Base-by-base conservation (phyloP, 2,329 filamentous ascomycete species). In the Aspergillus neoniger region DNA sequence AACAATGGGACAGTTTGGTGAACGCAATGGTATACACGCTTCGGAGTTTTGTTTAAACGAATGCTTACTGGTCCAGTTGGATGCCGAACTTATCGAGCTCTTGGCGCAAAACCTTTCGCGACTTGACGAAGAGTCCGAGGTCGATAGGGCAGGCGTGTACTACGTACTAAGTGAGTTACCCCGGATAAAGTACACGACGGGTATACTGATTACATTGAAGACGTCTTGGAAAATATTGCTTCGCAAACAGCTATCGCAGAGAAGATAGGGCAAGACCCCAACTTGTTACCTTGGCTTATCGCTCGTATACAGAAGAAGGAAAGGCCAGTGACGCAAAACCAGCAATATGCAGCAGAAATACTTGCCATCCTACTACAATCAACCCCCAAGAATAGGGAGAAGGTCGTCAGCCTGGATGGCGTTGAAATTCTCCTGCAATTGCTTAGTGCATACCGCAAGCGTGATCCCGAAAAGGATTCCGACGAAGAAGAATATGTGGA, bases 401-500 rank as follows among this genome's bases (percentile, higher is more conserved):
- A 83, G 50, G 80, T 96, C 5, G 85, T 86, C 39, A 76, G 80
- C 28, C 77, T 89, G 0, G 88, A 96, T 63, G 89, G 90, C 0
- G 83, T 95, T 7, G 94, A 99, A 69, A 76, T 84, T 3, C 81
- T 96, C 67, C 86, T 99, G 14, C 92, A 96, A 76, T 83, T 96
- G 0, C 85, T 96, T 0, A 91, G 93, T 1, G 81, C 88, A 1
- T 99, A 98, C 77, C 88, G 95, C 59, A 91, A 90, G 78, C 85
- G 88, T 52, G 93, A 99, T 71, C 95, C 95, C 0, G 85, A 88
- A 52, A 94, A 91, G 71, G 91, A 92, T 60, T 88, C 89, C 32
- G 89, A 95, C 54, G 95, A 98, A 75, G 93, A 96, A 72, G 95
- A 99, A 78, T 97, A 91, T 73, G 91, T 96, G 72, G 92, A 96